These are phyloP conservation scores for Metschnikowia vanudenii DNA, from an alignment of 805 yeast species.

Conservation along the genomic window DNA sequence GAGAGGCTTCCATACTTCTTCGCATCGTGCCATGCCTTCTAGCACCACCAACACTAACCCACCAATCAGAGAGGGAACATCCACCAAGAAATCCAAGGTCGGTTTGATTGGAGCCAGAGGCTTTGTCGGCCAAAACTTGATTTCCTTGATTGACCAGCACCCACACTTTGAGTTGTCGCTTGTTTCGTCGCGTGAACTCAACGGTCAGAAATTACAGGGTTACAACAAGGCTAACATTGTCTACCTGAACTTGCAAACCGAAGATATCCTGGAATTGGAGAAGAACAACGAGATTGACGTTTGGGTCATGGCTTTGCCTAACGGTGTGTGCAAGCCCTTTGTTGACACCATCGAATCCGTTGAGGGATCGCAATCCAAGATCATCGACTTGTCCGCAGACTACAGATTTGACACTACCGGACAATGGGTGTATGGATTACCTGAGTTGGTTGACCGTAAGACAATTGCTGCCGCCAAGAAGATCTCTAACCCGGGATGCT, in stretches of 20 bases:
- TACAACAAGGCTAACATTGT: constrained; percentile 77
- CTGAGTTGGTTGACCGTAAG: constrained; percentile 77
- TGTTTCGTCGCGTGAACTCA: constrained; percentile 93
- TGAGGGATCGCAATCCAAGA: constrained; percentile 65
- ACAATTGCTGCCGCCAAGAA: constrained; percentile 67
- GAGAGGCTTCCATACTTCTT: constrained; percentile 43
- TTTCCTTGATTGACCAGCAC: constrained; percentile 81
- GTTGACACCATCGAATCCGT: constrained; percentile 77
- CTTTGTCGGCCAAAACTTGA: constrained; percentile 91
- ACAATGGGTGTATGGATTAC: constrained; percentile 93
- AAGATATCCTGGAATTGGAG: constrained; percentile 80
- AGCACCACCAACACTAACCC: constrained; percentile 42
- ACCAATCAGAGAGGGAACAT: constrained; percentile 64
- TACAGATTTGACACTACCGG: constrained; percentile 88
- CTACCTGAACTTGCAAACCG: constrained; percentile 83
- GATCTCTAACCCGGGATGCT: constrained; percentile 97
- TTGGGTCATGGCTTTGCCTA: constrained; percentile 99
- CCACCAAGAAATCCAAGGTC: constrained; percentile 63
- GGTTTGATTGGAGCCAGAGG: constrained; percentile 99
- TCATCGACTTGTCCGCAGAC: constrained; percentile 92
- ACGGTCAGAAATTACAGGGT: constrained; percentile 83
- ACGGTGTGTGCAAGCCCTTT: constrained; percentile 91
- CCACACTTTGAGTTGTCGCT: constrained; percentile 85
- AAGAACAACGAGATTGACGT: constrained; percentile 77
- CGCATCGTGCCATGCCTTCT: constrained; percentile 4